These are phyloP conservation scores for Apiospora arundinis DNA, from an alignment of 2,329 filamentous ascomycete species.

Conservation along the genomic window DNA sequence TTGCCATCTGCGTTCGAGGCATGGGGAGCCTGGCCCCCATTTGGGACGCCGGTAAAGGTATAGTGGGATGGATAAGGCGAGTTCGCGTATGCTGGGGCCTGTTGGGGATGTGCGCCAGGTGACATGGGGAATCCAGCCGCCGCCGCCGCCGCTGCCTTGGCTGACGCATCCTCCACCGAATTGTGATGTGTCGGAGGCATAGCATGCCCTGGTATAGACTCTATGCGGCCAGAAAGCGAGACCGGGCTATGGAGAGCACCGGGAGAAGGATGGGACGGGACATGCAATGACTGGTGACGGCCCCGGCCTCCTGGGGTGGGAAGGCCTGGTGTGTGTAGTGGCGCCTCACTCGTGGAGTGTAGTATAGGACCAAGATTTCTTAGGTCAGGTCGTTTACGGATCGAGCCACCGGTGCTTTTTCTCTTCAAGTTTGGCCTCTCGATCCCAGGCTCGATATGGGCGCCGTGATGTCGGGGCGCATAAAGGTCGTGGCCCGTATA, in stretches of 20 bases:
- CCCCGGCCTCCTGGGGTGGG: constrained; percentile 40
- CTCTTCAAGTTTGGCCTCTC: constrained; percentile 54
- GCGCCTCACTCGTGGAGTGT: constrained; percentile 36
- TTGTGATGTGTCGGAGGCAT: constrained; percentile 37
- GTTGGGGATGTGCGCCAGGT: constrained; percentile 37
- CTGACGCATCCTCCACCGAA: constrained; percentile 37
- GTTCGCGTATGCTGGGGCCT: constrained; percentile 40
- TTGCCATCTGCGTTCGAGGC: constrained; percentile 30
- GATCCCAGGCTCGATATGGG: constrained; percentile 28
- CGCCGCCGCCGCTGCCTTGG: constrained; percentile 43
- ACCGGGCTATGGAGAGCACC: constrained; percentile 47
- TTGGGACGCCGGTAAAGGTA: constrained; percentile 46
- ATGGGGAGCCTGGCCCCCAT: constrained; percentile 26
- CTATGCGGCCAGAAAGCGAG: constrained; percentile 44
- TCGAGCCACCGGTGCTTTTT: constrained; percentile 51
- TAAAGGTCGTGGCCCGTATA: constrained; percentile 58
- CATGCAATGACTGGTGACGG: constrained; percentile 48
- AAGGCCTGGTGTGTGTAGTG: constrained; percentile 37
- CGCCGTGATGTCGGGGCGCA: constrained; percentile 43
- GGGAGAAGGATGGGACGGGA: constrained; percentile 47
- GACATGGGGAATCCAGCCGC: constrained; percentile 45
- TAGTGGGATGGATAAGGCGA: constrained; percentile 51
- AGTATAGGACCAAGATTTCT: constrained; percentile 45
- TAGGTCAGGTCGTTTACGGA: constrained; percentile 48
- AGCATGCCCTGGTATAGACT: constrained; percentile 36